These are phyloP conservation scores for Golubevia pallescens DNA, from an alignment of 1,284 basidiomycete species.

Conservation along the genomic window DNA sequence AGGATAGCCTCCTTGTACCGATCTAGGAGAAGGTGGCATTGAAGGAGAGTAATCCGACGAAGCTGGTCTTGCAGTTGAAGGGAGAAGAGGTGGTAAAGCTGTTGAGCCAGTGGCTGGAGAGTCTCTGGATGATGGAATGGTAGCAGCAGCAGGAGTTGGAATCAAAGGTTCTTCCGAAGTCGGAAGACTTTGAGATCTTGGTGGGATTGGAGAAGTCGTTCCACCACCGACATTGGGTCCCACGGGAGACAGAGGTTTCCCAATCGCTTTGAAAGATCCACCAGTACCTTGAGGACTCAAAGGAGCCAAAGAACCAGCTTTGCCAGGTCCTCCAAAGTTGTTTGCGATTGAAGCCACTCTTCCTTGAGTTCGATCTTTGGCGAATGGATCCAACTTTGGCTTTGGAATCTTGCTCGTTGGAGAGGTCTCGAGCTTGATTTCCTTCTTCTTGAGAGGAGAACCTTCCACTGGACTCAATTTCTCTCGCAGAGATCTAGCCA, in stretches of 20 bases:
- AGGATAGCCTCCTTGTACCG: constrained; percentile 10
- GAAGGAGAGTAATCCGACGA: neutral
- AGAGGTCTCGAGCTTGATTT: neutral
- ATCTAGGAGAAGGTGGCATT: constrained; percentile 7
- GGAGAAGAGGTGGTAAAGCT: neutral
- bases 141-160: neutral
- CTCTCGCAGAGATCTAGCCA: neutral
- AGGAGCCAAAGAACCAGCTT: constrained; percentile 1
- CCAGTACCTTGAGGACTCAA: constrained; percentile 11
- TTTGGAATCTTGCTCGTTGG: neutral
- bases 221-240: neutral
- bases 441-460: constrained; percentile 15
- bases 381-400: constrained; percentile 30
- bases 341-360: constrained; percentile 38
- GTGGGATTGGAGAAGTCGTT: neutral
- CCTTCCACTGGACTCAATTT: neutral
- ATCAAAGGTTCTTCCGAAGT: neutral
- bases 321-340: constrained; percentile 26
- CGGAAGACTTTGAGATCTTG: neutral
- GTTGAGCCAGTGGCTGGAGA: too few relatives aligned
- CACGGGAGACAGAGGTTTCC: neutral
- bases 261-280: neutral
- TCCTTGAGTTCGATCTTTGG: constrained; percentile 37
- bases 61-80: neutral
- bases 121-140: too few relatives aligned